Base-by-base conservation (phyloP, 169 alveolate genomes). In the Pseudocohnilembus persalinus region DNA sequence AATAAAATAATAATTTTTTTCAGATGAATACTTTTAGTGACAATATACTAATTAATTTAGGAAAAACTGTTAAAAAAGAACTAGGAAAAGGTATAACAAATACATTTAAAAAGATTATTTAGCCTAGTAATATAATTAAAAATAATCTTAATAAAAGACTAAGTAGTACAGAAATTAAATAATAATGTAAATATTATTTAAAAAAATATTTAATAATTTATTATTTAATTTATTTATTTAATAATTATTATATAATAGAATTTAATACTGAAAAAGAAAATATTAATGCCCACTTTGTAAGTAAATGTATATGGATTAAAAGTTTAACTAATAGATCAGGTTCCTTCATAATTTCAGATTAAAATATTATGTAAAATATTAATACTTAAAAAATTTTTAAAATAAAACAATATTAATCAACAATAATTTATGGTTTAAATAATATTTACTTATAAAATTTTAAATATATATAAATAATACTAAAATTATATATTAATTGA, bases 261-360 rank as follows among this genome's bases (percentile, higher is more conserved):
- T 11, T 49, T 11, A 11, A 4, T 11, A 49, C 4, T 11, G 68
- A 49, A 49, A 20, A 20, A 4, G 4, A 11, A 49, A 20, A 49
- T 11, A 20, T 49, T 11, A 49, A 77, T 31, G 65, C 63, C 1
- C 29, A 77, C 30, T 77, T 77, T 33, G 33, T 31, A 0, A 32
- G 33, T 26, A 77, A 77, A 27, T 79, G 84, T 27, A 16, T 29
- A 29, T 79, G 84, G 84, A 79, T 79, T 29, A 79, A 35, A 64
- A 35, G 76, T 64, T 64, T 79, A 1, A 79, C 84, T 16, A 76
- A 74, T 29, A 35, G 84, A 79, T 29, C 35, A 28, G 84, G 84
- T 29, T n/a, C 31, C 6, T 72, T 79, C 29, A 79, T 68, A 28
- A 63, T 79, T 64, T 49, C 84, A 0, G 33, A 79, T 16, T 35